Base-by-base conservation (phyloP, 257 asterid genomes). In the Capsicum pubescens region DNA sequence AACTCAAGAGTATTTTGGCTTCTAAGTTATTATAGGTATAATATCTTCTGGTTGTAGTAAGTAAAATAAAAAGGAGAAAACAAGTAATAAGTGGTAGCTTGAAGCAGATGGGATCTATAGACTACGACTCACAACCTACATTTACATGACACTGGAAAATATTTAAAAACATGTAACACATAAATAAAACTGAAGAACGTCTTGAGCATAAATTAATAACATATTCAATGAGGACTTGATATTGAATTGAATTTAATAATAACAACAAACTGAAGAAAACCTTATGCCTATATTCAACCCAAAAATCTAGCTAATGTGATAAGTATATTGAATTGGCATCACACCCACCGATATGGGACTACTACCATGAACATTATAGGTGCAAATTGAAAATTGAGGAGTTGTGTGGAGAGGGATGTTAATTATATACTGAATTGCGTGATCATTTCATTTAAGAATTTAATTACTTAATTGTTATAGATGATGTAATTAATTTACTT, bases 101-200 rank as follows among this genome's bases (percentile, higher is more conserved):
- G 80, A 74, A 74, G 50, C 44, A 19, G 19, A 19, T 6, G 2
- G 80, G n/a, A 50, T 48, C 15, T 44, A n/a, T 6, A 48, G 59
- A 72, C 42, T 48, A 48, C 15, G 39, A 71, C 60, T 48, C n/a
- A 72, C 42, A 72, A 72, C n/a, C 80, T 72, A 72, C 59, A 26
- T 72, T 72, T 72, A 48, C 59, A 48, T 48, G 80, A 48, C 42
- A 21, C 16, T n/a, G 36, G 58, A 46, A 46, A n/a, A 10, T 71
- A 21, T 61, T 11, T 71, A 8, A 48, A 16, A 72, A 48, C 0
- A 48, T 48, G 58, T 19, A 46, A 6, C 59, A 48, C 19, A 48
- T 72, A 72, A 0, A 19, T 10, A 44, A 48, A n/a, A 46, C 4
- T 48, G 44, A 72, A 21, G 56, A 72, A 48, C 8, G 46, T 46